phyloP scores from a whole-genome alignment of 768 basidiomycete genomes.

The Galerina sulciceps region DNA sequence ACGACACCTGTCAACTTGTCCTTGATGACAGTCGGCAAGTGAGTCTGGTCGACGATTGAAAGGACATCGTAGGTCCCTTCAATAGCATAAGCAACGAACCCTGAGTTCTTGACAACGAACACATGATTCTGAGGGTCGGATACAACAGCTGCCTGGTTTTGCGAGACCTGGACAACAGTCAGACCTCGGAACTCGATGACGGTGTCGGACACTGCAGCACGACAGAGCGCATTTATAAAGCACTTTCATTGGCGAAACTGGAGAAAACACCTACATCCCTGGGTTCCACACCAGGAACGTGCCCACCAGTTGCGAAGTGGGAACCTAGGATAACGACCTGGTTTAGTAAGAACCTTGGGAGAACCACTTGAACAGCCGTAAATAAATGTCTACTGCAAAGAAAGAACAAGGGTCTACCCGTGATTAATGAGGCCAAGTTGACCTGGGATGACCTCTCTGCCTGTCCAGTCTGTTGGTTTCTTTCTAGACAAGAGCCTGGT shows the following conservation, averaged over 20 bases:
- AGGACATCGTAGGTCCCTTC: slow-evolving; percentile 82
- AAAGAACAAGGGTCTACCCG: slow-evolving; percentile 35
- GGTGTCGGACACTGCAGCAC: slow-evolving; percentile 70
- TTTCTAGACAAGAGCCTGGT: slow-evolving; percentile 67
- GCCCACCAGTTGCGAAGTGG: slow-evolving; percentile 89
- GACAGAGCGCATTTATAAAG: background rate
- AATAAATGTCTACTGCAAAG: background rate
- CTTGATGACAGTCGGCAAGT: slow-evolving; percentile 61
- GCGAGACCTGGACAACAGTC: slow-evolving; percentile 85
- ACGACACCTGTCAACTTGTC: slow-evolving; percentile 64
- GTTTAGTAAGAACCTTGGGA: slow-evolving; percentile 73
- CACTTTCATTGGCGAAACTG: background rate
- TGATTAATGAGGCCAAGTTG: slow-evolving; percentile 77
- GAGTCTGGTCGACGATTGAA: slow-evolving; percentile 84
- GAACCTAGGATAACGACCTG: slow-evolving; percentile 79
- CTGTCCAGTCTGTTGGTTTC: slow-evolving; percentile 71
- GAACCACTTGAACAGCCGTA: slow-evolving; percentile 50
- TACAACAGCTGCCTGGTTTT: slow-evolving; percentile 79
- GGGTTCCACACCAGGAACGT: slow-evolving; percentile 68
- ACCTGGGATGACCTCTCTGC: slow-evolving; percentile 74
- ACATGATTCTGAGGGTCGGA: slow-evolving; percentile 81
- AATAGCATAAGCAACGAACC: slow-evolving; percentile 78
- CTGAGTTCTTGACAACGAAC: slow-evolving; percentile 79
- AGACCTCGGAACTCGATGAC: slow-evolving; percentile 82
- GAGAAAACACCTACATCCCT: slow-evolving; percentile 54